A percentile compares a stretch with the other conserved stretches of the same genome.
These are phyloP conservation scores for Penicillium freii DNA, from an alignment of 2,329 filamentous ascomycete species.

Conservation along the genomic window DNA sequence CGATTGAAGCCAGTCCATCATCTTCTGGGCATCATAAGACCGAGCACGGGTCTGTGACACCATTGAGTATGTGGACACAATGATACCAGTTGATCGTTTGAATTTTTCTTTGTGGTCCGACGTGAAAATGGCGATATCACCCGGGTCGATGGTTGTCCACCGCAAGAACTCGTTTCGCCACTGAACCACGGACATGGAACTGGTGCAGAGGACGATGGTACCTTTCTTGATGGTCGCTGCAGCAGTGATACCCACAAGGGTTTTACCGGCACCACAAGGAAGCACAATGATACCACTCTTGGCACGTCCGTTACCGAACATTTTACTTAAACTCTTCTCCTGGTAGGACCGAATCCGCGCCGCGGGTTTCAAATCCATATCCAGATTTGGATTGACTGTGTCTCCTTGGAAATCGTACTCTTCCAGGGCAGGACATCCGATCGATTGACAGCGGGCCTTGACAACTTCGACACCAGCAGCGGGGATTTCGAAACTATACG, in stretches of 20 bases:
- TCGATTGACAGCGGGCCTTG: slow-evolving; percentile 81
- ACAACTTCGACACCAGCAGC: slow-evolving; percentile 80
- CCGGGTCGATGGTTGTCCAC: slow-evolving; percentile 96
- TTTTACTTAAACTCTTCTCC: slow-evolving; percentile 96
- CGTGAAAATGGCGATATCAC: slow-evolving; percentile 92
- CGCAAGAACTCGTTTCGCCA: slow-evolving; percentile 97
- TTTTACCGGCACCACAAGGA: slow-evolving; percentile 95
- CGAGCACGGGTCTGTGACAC: slow-evolving; percentile 86
- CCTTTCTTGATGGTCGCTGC: slow-evolving; percentile 98
- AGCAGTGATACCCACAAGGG: slow-evolving; percentile 94
- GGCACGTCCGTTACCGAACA: slow-evolving; percentile 97
- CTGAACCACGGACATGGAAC: slow-evolving; percentile 95
- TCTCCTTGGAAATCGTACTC: slow-evolving; percentile 98
- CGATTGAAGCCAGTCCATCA: slow-evolving; percentile 89
- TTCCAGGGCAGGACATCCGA: slow-evolving; percentile 84
- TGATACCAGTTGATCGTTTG: slow-evolving; percentile 85
- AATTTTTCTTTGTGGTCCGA: slow-evolving; percentile 88
- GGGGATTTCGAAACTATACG: slow-evolving; percentile 89
- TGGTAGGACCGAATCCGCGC: slow-evolving; percentile 61
- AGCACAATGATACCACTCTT: slow-evolving; percentile 97
- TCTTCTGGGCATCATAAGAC: slow-evolving; percentile 90
- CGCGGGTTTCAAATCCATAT: slow-evolving; percentile 79
- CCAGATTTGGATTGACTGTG: slow-evolving; percentile 80
- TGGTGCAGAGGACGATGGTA: slow-evolving; percentile 91
- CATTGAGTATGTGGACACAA: slow-evolving; percentile 98